These are phyloP conservation scores for Scedosporium apiospermum DNA, from an alignment of 2,329 filamentous ascomycete genomes.

Conservation along the genomic window DNA sequence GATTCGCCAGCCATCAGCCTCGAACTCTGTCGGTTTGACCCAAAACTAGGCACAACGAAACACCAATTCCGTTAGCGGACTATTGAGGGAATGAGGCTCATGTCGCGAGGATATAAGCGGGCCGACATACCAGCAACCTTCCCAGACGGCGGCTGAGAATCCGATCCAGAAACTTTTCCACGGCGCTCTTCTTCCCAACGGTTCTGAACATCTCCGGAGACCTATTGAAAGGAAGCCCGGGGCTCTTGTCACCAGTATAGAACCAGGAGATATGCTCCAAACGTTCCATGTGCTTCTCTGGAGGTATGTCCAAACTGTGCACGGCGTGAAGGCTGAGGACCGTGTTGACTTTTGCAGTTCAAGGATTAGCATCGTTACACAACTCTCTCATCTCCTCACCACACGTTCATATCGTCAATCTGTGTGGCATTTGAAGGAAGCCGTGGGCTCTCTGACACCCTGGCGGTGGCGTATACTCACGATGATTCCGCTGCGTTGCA, in stretches of 20 bases:
- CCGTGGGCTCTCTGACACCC: too few relatives aligned
- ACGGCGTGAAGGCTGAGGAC: too few relatives aligned
- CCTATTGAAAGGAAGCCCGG: not conserved
- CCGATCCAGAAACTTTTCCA: not conserved
- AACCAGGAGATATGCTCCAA: not conserved
- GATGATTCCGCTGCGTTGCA: not conserved
- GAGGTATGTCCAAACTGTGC: not conserved
- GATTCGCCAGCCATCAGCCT: not conserved
- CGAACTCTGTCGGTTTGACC: not conserved
- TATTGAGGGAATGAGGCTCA: not conserved
- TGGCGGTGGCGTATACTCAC: not conserved
- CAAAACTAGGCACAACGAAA: not conserved
- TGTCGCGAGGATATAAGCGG: not conserved
- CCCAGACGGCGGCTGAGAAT: not conserved
- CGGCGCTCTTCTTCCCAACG: not conserved
- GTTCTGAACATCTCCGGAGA: not conserved
- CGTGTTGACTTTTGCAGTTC: too few relatives aligned
- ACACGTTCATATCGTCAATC: too few relatives aligned
- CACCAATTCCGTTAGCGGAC: not conserved
- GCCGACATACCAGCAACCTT: not conserved
- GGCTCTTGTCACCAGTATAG: not conserved
- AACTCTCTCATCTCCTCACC: too few relatives aligned
- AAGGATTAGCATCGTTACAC: too few relatives aligned
- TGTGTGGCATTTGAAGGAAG: too few relatives aligned
- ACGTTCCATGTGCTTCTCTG: not conserved